These are phyloP conservation scores for Rhynchospora pubera DNA, from an alignment of 176 grass and related monocot species.

Conservation along the genomic window DNA sequence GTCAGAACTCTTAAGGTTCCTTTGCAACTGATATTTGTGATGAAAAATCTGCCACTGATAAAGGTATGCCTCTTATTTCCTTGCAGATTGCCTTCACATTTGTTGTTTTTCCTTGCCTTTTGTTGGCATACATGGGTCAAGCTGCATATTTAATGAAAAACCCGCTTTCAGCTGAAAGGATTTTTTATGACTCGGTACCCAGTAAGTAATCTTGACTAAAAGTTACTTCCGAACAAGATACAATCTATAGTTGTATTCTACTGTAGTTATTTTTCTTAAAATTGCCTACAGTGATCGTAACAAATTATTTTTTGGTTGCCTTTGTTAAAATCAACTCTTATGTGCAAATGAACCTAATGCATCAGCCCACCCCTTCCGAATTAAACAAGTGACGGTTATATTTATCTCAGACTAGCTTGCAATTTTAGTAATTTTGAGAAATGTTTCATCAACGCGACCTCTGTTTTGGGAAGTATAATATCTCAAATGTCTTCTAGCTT, in stretches of 20 bases:
- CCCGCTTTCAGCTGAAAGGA: conserved; percentile 54
- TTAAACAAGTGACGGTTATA: background rate
- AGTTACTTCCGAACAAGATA: background rate
- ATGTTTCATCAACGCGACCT: background rate
- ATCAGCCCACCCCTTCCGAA: background rate
- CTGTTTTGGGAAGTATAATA: background rate
- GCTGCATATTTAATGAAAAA: conserved; percentile 88
- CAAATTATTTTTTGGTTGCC: background rate
- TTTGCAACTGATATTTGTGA: background rate
- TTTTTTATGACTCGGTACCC: conserved; percentile 97
- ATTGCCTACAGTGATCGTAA: background rate
- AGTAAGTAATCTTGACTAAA: conserved; percentile 37
- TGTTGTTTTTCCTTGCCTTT: conserved; percentile 84
- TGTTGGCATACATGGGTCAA: conserved; percentile 98
- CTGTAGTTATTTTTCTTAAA: background rate
- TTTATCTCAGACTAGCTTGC: background rate
- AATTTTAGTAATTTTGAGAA: background rate
- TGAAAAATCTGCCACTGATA: background rate
- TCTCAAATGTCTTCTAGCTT: background rate
- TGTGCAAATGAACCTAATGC: background rate
- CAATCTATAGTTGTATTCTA: background rate
- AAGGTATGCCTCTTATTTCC: conserved; percentile 17
- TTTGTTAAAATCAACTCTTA: background rate
- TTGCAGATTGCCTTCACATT: conserved; percentile 80
- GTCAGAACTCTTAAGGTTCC: conserved; percentile 28